These are phyloP conservation scores for Pseudocercospora fuligena DNA, from an alignment of 2,329 filamentous ascomycete genomes.

Conservation along the genomic window DNA sequence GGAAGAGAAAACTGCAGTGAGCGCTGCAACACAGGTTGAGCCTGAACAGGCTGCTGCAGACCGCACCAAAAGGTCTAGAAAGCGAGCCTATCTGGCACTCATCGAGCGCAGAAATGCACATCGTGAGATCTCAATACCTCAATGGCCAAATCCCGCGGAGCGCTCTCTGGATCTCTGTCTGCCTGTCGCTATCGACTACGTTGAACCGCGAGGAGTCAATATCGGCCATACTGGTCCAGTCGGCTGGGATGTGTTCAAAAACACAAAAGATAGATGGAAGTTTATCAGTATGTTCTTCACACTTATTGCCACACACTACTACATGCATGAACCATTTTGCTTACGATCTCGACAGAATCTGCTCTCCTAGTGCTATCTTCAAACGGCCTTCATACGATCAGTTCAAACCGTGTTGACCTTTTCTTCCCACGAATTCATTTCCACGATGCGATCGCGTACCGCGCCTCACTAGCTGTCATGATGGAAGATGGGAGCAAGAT, in stretches of 20 bases:
- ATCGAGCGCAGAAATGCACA: background rate
- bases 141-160: constrained; percentile 3
- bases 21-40: background rate
- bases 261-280: constrained; percentile 19
- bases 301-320: background rate
- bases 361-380: constrained; percentile 25
- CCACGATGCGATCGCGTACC: constrained; percentile 14
- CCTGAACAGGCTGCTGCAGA: background rate
- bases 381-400: constrained; percentile 22
- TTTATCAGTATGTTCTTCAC: constrained; percentile 26
- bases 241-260: constrained; percentile 22
- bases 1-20: background rate
- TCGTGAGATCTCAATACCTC: background rate
- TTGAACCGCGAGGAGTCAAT: background rate
- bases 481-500: constrained; percentile 8
- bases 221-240: background rate
- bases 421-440: constrained; percentile 14
- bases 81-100: background rate
- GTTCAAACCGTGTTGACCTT: constrained; percentile 13
- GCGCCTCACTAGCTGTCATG: constrained; percentile 23
- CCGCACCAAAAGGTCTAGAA: background rate
- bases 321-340: background rate
- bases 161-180: constrained; percentile 6
- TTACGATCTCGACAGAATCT: constrained; percentile 15
- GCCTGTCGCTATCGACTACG: constrained; percentile 3